Evolutionary conservation across 129 eudicot genomes (phyloP), one percentile per base, ranked within the genome.

Genomic region (Pittosporum tobira): DNA sequence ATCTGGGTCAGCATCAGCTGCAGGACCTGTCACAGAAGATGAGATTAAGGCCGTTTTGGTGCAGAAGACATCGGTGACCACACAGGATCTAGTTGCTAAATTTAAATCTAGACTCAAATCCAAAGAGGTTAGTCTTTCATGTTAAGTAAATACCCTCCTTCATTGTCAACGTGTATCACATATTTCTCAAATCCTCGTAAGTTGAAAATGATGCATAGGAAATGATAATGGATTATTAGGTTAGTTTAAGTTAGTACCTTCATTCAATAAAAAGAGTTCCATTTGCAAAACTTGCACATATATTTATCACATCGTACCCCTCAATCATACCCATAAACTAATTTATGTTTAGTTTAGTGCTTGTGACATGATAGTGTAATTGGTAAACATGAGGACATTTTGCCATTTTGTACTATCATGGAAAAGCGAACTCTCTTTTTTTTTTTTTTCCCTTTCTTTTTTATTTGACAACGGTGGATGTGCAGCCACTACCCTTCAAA

Each of bases 11-110:
- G 27, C 75, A 26, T 51, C 79, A 10, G 24, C 94, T 28, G 62
- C 82, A 36, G 90, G 84, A 47, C 94, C 91, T 31, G 99, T 91
- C 23, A 64, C 90, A 12, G 96, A 87, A 79, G 99, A 91, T 37
- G 99, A 91, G 66, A 91, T 91, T 13, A 76, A 84, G 73, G 85
- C 83, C 5, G 99, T 91, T 38, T 48, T 91, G 42, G 15, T 72
- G 73, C 94, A 81, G 63, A 79, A 69, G 37, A 76, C 72, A 24
- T 85, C 87, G n/a, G 88, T 91, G 48, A 91, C 96, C 48, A 83
- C 99, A 37, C 87, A 79, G 69, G 99, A 87, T 73, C 94, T 91
- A 67, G 96, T 91, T 59, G 83, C 72, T 54, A 81, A 70, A 69
- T 91, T 91, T 63, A 91, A 76, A 81, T 75, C 96, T 14, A 76